A percentile compares a stretch with the other conserved stretches of the same genome.
Evolutionary conservation across 192 early-diverging fungal genomes (phyloP).

Genomic region (Gigaspora rosea): DNA sequence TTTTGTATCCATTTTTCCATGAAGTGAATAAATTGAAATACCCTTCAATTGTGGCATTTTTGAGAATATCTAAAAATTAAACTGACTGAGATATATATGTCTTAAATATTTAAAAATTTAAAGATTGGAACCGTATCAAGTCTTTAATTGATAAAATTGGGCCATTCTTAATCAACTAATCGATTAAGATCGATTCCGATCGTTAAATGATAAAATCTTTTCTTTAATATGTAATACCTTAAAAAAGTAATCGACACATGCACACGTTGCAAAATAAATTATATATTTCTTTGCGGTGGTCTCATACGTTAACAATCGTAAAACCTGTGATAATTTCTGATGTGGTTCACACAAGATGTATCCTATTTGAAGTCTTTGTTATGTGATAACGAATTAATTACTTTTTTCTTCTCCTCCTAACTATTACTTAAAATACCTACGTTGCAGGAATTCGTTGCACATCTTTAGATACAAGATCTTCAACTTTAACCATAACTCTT

Average conservation of each 20-base stretch:
- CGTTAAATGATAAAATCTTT: no score
- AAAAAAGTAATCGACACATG: conserved; percentile 94
- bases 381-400: conserved; percentile 28
- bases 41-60: conserved; percentile 49
- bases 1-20: conserved; percentile 93
- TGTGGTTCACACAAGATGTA: conserved; percentile 79
- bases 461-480: conserved; percentile 53
- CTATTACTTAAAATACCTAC: conserved; percentile 36
- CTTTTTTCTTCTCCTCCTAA: not conserved
- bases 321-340: conserved; percentile 78
- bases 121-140: not conserved
- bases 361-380: conserved; percentile 58
- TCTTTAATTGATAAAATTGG: no score
- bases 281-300: conserved; percentile 78
- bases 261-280: conserved; percentile 94
- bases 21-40: conserved; percentile 72
- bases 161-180: no score
- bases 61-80: conserved; percentile 43
- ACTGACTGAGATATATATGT: conserved; percentile 13
- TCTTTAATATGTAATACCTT: conserved; percentile 37
- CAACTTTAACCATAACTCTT: conserved; percentile 85
- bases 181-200: no score
- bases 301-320: conserved; percentile 61
- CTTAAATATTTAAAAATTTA: not conserved
- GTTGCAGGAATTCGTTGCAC: conserved; percentile 66